Conservation (phyloP, 139 green algal genomes). For the Chlamydomonas asymmetrica region DNA sequence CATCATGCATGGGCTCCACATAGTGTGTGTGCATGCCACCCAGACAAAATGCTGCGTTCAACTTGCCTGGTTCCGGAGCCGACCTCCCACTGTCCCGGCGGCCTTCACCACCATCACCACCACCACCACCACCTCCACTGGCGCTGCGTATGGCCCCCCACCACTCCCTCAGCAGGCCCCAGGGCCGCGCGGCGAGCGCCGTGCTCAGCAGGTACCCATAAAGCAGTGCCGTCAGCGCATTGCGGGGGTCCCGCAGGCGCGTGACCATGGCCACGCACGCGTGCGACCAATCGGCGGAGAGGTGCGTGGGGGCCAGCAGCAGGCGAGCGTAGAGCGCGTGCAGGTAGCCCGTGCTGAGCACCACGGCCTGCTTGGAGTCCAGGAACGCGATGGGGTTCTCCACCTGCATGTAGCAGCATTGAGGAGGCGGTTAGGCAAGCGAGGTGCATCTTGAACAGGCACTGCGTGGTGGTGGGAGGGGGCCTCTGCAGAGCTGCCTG, state of each 20-base stretch:
- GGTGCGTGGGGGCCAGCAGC: slow-evolving; percentile 59
- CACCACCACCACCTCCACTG: neutral
- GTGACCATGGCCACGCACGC: slow-evolving; percentile 66
- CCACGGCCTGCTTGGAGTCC: slow-evolving; percentile 6
- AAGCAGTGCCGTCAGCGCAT: slow-evolving; percentile 41
- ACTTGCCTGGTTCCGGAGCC: too few relatives aligned
- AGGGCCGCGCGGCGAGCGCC: slow-evolving; percentile 22
- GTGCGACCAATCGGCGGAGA: slow-evolving; percentile 84
- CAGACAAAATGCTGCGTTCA: too few relatives aligned
- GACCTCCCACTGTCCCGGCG: neutral
- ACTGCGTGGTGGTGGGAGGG: too few relatives aligned
- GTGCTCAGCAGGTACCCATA: slow-evolving; percentile 43
- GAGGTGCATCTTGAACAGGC: too few relatives aligned
- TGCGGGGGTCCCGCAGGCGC: slow-evolving; percentile 50
- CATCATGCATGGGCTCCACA: too few relatives aligned
- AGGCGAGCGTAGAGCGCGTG: slow-evolving; percentile 68
- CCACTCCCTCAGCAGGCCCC: slow-evolving; percentile 22
- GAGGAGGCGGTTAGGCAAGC: too few relatives aligned
- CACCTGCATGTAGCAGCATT: slow-evolving; percentile 59
- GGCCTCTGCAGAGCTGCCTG: too few relatives aligned
- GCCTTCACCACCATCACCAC: neutral
- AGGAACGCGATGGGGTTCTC: slow-evolving; percentile 86
- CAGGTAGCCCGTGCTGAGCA: slow-evolving; percentile 59
- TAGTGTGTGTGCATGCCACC: too few relatives aligned
- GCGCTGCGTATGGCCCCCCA: neutral